Evolutionary conservation across 805 yeast species (phyloP).

Genomic region (Metschnikowia colocasiae): DNA sequence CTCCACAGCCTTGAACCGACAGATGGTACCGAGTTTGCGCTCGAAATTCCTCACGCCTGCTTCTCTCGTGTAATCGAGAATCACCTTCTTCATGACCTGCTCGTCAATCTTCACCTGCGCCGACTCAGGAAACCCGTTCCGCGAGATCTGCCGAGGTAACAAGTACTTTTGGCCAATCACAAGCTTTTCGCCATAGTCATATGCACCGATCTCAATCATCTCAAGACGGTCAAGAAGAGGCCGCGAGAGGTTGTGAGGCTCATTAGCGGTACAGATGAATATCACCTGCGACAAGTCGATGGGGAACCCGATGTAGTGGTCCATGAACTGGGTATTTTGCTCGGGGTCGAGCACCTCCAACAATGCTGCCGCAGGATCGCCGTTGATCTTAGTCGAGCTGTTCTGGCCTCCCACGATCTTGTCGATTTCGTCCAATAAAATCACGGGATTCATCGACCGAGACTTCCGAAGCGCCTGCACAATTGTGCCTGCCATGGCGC

Average conservation of each 20-base stretch:
- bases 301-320: conserved; percentile 84
- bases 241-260: conserved; percentile 62
- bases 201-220: conserved; percentile 72
- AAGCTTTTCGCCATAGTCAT: conserved; percentile 72
- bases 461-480: conserved; percentile 74
- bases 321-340: conserved; percentile 72
- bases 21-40: conserved; percentile 67
- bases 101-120: conserved; percentile 46
- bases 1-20: conserved; percentile 81
- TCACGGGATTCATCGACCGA: conserved; percentile 76
- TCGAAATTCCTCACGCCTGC: conserved; percentile 84
- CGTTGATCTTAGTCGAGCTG: conserved; percentile 49
- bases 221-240: conserved; percentile 86
- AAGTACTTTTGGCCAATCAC: conserved; percentile 66
- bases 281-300: conserved; percentile 76
- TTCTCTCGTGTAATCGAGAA: conserved; percentile 72
- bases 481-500: conserved; percentile 85
- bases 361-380: conserved; percentile 88
- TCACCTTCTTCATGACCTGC: conserved; percentile 56
- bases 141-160: conserved; percentile 67
- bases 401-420: conserved; percentile 59
- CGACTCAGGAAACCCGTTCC: conserved; percentile 55
- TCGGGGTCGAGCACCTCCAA: conserved; percentile 89
- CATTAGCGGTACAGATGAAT: conserved; percentile 85
- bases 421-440: conserved; percentile 81